Conservation (phyloP, 2,329 filamentous ascomycete species). For the Ophiostoma quercus region DNA sequence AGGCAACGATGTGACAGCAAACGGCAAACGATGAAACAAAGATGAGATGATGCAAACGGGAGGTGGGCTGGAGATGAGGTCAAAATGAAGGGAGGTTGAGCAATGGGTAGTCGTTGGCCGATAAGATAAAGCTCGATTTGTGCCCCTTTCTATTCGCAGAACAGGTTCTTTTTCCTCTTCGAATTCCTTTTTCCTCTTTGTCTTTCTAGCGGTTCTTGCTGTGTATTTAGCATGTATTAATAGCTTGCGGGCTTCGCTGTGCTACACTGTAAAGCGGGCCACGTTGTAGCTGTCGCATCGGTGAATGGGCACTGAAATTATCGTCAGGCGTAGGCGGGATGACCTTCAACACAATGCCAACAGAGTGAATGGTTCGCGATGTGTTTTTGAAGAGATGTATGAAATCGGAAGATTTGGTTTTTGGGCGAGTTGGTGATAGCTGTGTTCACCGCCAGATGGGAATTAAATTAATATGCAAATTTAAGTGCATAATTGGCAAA, state of each 20-base stretch:
- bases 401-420: neutral
- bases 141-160: neutral
- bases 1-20: neutral
- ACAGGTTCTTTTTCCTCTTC: neutral
- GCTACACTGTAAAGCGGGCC: neutral
- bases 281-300: slow-evolving; percentile 9
- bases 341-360: neutral
- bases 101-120: neutral
- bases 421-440: neutral
- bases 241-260: neutral
- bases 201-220: neutral
- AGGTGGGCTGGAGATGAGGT: no score
- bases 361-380: neutral
- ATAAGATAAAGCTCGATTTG: neutral
- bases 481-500: neutral
- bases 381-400: neutral
- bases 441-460: neutral
- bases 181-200: no score
- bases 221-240: neutral
- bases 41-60: neutral
- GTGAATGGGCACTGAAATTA: neutral
- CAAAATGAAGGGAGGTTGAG: neutral
- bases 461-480: neutral
- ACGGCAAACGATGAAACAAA: neutral
- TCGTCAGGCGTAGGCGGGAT: neutral